A percentile compares a stretch with the other conserved stretches of the same genome.
Evolutionary conservation across 2,329 filamentous ascomycete species (phyloP).

Genomic region (Diaporthe helianthi): DNA sequence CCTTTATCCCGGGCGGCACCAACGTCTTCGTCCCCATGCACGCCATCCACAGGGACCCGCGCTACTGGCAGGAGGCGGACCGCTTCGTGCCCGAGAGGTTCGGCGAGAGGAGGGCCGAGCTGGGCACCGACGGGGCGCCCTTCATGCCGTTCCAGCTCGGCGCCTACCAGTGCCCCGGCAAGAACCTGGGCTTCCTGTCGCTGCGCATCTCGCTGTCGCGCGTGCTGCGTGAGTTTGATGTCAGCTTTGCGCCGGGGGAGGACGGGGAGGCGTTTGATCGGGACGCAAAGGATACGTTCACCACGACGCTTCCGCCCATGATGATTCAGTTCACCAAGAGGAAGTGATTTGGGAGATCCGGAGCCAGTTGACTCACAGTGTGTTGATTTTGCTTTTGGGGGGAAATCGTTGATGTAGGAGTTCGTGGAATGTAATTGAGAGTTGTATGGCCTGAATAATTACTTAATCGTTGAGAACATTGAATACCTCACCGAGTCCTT

Average conservation of each 20-base stretch:
- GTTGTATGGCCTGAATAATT: too few relatives aligned
- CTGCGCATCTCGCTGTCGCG: slow-evolving; percentile 36
- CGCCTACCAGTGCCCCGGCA: slow-evolving; percentile 38
- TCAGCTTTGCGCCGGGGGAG: slow-evolving; percentile 39
- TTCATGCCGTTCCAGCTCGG: slow-evolving; percentile 39
- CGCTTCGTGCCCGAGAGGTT: slow-evolving; percentile 41
- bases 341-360: background rate
- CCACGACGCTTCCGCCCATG: slow-evolving; percentile 33
- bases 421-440: too few relatives aligned
- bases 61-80: slow-evolving; percentile 34
- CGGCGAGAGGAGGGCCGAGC: slow-evolving; percentile 32
- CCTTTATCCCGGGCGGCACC: slow-evolving; percentile 38
- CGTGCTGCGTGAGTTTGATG: slow-evolving; percentile 36
- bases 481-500: too few relatives aligned
- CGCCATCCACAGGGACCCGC: slow-evolving; percentile 35
- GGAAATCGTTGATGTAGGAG: too few relatives aligned
- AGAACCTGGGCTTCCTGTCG: slow-evolving; percentile 37
- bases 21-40: slow-evolving; percentile 35
- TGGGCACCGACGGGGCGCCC: slow-evolving; percentile 37
- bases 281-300: slow-evolving; percentile 36
- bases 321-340: slow-evolving; percentile 34
- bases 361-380: too few relatives aligned
- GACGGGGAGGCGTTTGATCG: slow-evolving; percentile 37
- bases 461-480: too few relatives aligned
- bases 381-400: too few relatives aligned